A percentile compares a stretch with the other conserved stretches of the same genome.
These are phyloP conservation scores for Oidium heveae DNA, from an alignment of 2,329 filamentous ascomycete species.

Conservation along the genomic window DNA sequence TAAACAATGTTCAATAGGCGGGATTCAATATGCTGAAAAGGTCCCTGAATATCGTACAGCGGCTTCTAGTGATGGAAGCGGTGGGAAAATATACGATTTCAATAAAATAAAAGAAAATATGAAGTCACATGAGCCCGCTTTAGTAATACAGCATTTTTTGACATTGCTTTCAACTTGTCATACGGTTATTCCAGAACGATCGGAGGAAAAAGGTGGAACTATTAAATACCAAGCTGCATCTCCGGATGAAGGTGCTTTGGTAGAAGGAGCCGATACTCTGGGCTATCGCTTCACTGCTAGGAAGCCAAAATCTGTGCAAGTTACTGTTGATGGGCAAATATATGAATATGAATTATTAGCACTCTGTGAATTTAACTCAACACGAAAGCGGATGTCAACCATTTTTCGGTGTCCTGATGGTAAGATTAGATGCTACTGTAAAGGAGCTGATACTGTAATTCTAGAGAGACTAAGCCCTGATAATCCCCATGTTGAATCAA, in stretches of 20 bases:
- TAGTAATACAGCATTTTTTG: constrained; percentile 63
- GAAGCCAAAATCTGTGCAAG: constrained; percentile 70
- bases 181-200: constrained; percentile 83
- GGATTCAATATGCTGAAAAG: constrained; percentile 80
- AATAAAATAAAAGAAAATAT: constrained; percentile 34
- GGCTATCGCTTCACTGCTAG: constrained; percentile 81
- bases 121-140: constrained; percentile 26
- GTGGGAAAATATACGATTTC: constrained; percentile 47
- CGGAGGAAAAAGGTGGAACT: constrained; percentile 46
- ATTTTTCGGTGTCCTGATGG: constrained; percentile 94
- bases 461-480: constrained; percentile 65
- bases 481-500: constrained; percentile 72
- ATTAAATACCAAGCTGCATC: constrained; percentile 98
- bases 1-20: constrained; percentile 77
- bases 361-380: constrained; percentile 98
- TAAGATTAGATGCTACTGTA: constrained; percentile 80
- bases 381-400: constrained; percentile 89
- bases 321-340: constrained; percentile 46
- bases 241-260: constrained; percentile 87
- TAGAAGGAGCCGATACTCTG: constrained; percentile 64
- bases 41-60: constrained; percentile 76
- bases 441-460: constrained; percentile 94
- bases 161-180: constrained; percentile 74
- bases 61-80: constrained; percentile 49
- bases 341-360: constrained; percentile 75